These are phyloP conservation scores for Rhododendron kiyosumense DNA, from an alignment of 148 eudicot genomes.

Conservation along the genomic window DNA sequence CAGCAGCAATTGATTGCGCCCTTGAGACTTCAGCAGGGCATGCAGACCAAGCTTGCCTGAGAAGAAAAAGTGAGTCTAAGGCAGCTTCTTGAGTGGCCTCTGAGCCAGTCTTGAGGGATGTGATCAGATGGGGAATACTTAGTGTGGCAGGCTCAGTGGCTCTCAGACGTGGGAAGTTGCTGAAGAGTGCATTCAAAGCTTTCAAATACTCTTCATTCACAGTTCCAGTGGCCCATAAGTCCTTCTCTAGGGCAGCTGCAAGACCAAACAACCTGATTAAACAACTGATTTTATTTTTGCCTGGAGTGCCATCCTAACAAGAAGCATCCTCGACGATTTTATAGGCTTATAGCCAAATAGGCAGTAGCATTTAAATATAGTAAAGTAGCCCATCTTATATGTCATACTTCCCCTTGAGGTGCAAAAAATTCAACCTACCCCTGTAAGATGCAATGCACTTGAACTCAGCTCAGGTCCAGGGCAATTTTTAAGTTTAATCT, in stretches of 20 bases:
- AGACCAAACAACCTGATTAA: constrained; percentile 17
- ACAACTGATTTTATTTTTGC: not conserved
- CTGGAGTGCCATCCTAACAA: constrained; percentile 2
- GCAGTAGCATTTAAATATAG: not conserved
- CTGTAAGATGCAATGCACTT: not conserved
- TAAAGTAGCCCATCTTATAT: not conserved
- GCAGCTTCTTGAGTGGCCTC: constrained; percentile 99
- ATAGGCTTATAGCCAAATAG: not conserved
- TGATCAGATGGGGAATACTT: constrained; percentile 93
- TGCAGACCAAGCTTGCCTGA: constrained; percentile 99
- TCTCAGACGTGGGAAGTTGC: constrained; percentile 93
- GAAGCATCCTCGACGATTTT: not conserved
- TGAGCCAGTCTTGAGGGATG: constrained; percentile 89
- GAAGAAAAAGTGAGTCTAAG: constrained; percentile 80
- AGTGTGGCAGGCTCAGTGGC: constrained; percentile 98
- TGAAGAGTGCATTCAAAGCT: constrained; percentile 84
- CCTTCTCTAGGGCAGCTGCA: constrained; percentile 94
- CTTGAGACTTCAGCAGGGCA: constrained; percentile 98
- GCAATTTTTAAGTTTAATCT: not conserved
- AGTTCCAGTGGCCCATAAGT: constrained; percentile 86
- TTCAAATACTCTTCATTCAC: constrained; percentile 91
- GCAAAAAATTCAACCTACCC: not conserved
- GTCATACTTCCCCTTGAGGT: not conserved
- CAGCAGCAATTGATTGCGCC: constrained; percentile 96
- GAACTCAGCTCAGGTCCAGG: not conserved